phyloP scores from a whole-genome alignment of 306 rosid species.

The Fragaria iinumae region DNA sequence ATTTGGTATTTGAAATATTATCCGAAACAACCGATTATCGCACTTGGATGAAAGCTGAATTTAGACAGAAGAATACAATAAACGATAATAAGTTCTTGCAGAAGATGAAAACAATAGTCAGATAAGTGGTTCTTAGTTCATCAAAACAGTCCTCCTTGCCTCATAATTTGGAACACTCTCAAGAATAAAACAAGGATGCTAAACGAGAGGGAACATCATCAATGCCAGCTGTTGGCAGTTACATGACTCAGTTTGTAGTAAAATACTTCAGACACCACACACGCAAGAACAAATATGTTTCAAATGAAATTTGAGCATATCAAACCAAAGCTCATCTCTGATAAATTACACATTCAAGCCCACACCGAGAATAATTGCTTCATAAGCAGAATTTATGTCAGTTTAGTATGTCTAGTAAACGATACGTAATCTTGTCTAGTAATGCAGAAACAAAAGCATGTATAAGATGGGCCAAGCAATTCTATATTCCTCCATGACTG shows the following conservation, averaged over 20 bases:
- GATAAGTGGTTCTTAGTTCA: not conserved
- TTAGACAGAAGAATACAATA: conserved; percentile 15
- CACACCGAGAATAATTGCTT: not conserved
- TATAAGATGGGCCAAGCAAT: not conserved
- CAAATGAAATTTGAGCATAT: not conserved
- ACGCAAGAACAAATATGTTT: not conserved
- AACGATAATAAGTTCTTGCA: conserved; percentile 28
- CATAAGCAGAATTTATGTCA: not conserved
- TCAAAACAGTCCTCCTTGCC: not conserved
- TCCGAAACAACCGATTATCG: conserved; percentile 73
- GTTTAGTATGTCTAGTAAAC: not conserved
- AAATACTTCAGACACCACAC: not conserved
- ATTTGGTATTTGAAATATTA: conserved; percentile 57
- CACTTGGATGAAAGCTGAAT: conserved; percentile 95
- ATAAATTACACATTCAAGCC: not conserved
- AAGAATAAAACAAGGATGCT: not conserved
- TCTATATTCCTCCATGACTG: not conserved
- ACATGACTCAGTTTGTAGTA: not conserved
- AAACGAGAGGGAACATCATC: not conserved
- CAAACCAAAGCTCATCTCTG: not conserved
- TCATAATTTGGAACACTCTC: not conserved
- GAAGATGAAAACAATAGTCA: conserved; percentile 24
- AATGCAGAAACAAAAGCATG: not conserved
- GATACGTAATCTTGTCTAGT: not conserved
- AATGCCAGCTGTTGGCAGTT: not conserved